Evolutionary conservation across 1,139 yeast species (phyloP).

Genomic region (Candida glucosophila): DNA sequence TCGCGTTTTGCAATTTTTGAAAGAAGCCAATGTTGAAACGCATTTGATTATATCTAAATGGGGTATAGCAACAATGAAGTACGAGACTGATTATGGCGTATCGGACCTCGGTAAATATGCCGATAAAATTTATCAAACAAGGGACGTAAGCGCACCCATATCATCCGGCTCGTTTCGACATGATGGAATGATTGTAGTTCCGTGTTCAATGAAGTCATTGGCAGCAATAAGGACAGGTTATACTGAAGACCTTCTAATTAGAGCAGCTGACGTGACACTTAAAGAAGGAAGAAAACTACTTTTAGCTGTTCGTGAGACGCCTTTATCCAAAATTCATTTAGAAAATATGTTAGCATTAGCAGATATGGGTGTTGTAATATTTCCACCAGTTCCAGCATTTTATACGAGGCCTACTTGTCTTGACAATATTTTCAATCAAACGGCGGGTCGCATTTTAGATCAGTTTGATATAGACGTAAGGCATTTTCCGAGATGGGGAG

Average conservation of each 20-base stretch:
- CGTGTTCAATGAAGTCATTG: slow-evolving; percentile 13
- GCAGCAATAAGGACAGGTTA: slow-evolving; percentile 12
- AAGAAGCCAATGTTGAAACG: slow-evolving; percentile 9
- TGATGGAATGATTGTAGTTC: slow-evolving; percentile 15
- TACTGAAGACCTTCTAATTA: slow-evolving; percentile 11
- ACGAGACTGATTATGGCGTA: slow-evolving; percentile 10
- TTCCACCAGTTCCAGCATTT: slow-evolving; percentile 14
- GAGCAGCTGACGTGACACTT: slow-evolving; percentile 14
- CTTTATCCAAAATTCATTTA: slow-evolving; percentile 11
- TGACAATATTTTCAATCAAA: slow-evolving; percentile 11
- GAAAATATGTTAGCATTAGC: slow-evolving; percentile 11
- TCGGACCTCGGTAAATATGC: slow-evolving; percentile 8
- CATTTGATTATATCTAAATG: slow-evolving; percentile 12
- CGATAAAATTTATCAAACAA: slow-evolving; percentile 7
- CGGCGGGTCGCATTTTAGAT: slow-evolving; percentile 10
- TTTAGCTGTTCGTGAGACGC: slow-evolving; percentile 12
- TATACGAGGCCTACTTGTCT: slow-evolving; percentile 10
- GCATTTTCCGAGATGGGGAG: slow-evolving; percentile 11
- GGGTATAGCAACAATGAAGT: slow-evolving; percentile 13
- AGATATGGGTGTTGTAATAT: slow-evolving; percentile 9
- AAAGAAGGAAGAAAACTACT: slow-evolving; percentile 10
- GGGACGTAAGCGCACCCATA: slow-evolving; percentile 11
- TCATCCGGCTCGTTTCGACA: slow-evolving; percentile 13
- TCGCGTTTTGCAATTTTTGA: slow-evolving; percentile 8
- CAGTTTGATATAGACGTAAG: slow-evolving; percentile 9